Evolutionary conservation across 163 green algal genomes (phyloP), one percentile per base, ranked within the genome.

Genomic region (Coccomyxa subellipsoidea): DNA sequence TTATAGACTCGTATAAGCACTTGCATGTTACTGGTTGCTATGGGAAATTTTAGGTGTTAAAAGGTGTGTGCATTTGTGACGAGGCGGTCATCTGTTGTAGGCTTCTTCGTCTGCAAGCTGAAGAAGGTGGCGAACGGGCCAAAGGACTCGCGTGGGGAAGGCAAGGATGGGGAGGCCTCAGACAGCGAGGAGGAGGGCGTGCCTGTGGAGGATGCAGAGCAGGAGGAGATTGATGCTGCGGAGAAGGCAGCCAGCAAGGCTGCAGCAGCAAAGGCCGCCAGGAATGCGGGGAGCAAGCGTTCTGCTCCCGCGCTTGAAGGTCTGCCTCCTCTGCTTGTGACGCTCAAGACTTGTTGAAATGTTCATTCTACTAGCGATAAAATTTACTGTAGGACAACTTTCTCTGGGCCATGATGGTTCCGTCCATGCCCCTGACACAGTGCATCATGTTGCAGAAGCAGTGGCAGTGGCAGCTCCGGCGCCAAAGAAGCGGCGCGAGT

Each of bases 81-180:
- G 4, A 70, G 23, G 36, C 35, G 38, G 4, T 2, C 25, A 31
- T 27, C 0, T 32, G 1, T 10, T 73, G n/a, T 89, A 97, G 94
- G 95, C 37, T 98, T 98, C 89, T 98, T 98, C 79, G 95, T 98
- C 38, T 97, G 93, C 90, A 98, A 98, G 91, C 88, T 98, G 34
- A 96, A 97, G 87, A 98, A 98, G 91, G 54, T 97, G 69, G 91
- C 89, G 80, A 98, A 98, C 81, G 83, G 84, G 29, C 88, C 90
- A 77, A 89, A 90, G 79, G 77, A 85, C 69, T 59, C n/a, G 34
- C 36, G 21, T 21, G 25, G 35, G 21, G 72, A 69, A 72, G 81
- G 81, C 12, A 83, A 80, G 12, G 83, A 87, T 38, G 86, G 88
- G 25, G 78, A 81, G 47, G 80, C 8, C 84, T 90, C 32, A 81